Evolutionary conservation across 768 basidiomycete genomes (phyloP).

Genomic region (Gymnopilus junonius): DNA sequence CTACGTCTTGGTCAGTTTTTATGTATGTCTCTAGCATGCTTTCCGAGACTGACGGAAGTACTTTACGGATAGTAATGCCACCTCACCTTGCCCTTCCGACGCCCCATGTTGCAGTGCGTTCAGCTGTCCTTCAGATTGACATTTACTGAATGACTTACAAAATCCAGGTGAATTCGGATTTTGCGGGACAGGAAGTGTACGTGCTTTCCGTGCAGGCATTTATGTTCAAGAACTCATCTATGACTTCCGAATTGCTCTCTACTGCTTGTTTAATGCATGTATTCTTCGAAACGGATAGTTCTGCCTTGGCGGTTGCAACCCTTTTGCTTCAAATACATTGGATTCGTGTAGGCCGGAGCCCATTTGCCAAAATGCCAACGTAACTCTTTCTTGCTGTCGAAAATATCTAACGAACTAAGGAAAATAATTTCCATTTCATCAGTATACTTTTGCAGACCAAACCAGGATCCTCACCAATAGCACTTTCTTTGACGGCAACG

Average conservation of each 20-base stretch:
- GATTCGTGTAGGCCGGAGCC: conserved; percentile 75
- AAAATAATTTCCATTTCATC: not conserved
- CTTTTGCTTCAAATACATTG: conserved; percentile 65
- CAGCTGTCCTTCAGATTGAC: not conserved
- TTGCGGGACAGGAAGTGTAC: conserved; percentile 50
- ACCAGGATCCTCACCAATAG: conserved; percentile 69
- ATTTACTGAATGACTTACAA: conserved; percentile 19
- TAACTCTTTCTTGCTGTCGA: conserved; percentile 31
- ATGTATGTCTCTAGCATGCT: not conserved
- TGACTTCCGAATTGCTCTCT: not conserved
- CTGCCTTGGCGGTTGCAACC: conserved; percentile 89
- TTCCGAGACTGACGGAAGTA: not conserved
- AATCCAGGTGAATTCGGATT: conserved; percentile 53
- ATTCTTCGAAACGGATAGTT: conserved; percentile 46
- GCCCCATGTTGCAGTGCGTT: conserved; percentile 59
- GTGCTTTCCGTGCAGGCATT: conserved; percentile 18
- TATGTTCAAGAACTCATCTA: not conserved
- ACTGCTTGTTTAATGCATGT: not conserved
- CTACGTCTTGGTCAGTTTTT: conserved; percentile 26
- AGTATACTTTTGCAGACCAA: conserved; percentile 69
- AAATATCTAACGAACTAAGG: not conserved
- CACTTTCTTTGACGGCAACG: conserved; percentile 76
- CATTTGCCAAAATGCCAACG: conserved; percentile 65
- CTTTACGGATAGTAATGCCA: conserved; percentile 40
- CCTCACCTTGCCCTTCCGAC: conserved; percentile 44